phyloP scores from a whole-genome alignment of 495 filamentous ascomycete genomes.

The Trichoderma virens region DNA sequence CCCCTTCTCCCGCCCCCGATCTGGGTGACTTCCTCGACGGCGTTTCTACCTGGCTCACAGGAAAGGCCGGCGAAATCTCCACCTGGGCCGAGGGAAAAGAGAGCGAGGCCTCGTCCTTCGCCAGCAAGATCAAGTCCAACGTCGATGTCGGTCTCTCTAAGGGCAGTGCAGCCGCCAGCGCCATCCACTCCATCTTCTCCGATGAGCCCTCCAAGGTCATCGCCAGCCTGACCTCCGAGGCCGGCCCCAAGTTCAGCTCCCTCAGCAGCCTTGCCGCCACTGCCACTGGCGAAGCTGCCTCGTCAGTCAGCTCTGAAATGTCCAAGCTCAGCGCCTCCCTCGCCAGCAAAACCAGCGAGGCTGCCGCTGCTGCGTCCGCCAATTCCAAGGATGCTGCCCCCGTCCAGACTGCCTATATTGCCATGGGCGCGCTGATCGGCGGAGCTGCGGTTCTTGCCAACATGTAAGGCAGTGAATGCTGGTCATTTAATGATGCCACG shows the following conservation, averaged over 20 bases:
- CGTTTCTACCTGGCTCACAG: background rate
- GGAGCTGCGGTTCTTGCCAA: slow-evolving; percentile 25
- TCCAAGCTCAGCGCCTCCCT: slow-evolving; percentile 7
- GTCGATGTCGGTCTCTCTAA: background rate
- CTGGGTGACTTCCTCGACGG: background rate
- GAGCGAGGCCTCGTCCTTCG: background rate
- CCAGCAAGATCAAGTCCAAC: background rate
- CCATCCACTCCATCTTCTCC: slow-evolving; percentile 11
- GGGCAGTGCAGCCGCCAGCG: slow-evolving; percentile 9
- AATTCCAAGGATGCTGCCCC: slow-evolving; percentile 11
- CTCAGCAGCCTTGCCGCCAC: slow-evolving; percentile 9
- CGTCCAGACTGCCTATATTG: slow-evolving; percentile 27
- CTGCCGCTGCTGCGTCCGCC: background rate
- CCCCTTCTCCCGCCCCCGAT: background rate
- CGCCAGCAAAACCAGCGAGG: slow-evolving; percentile 5
- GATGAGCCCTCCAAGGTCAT: slow-evolving; percentile 8
- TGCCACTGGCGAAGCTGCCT: background rate
- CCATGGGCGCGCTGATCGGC: slow-evolving; percentile 29
- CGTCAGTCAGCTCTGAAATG: slow-evolving; percentile 6
- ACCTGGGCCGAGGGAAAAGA: background rate
- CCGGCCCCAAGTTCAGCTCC: slow-evolving; percentile 14
- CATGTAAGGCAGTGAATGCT: slow-evolving; percentile 15
- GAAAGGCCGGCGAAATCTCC: slow-evolving; percentile 1
- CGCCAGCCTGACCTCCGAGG: slow-evolving; percentile 16
- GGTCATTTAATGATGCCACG: background rate